Evolutionary conservation across 2,329 filamentous ascomycete species (phyloP).

Genomic region (Talaromyces pinophilus): DNA sequence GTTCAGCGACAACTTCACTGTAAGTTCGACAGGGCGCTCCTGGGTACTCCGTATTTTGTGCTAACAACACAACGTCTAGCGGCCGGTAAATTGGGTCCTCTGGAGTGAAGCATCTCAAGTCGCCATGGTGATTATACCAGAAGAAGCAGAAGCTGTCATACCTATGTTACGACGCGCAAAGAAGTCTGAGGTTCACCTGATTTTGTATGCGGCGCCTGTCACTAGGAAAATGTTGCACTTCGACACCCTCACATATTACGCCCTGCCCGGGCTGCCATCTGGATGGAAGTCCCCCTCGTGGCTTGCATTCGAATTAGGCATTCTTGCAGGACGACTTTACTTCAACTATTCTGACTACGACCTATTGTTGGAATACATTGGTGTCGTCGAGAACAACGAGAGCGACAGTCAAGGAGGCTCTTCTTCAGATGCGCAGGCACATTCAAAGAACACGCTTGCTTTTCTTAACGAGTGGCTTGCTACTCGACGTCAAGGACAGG

Average conservation of each 20-base stretch:
- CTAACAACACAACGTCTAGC: conserved; percentile 34
- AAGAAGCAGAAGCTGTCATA: conserved; percentile 63
- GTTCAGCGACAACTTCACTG: conserved; percentile 41
- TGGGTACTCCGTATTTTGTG: too few species aligned
- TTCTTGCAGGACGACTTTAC: conserved; percentile 64
- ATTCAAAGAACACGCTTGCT: conserved; percentile 22
- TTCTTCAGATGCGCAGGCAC: background rate
- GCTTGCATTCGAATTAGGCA: conserved; percentile 58
- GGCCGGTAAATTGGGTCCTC: conserved; percentile 63
- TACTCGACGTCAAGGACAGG: conserved; percentile 37
- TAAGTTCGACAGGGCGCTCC: background rate
- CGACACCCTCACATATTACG: conserved; percentile 56
- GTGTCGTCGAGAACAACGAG: background rate
- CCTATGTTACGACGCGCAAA: background rate
- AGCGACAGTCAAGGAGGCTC: conserved; percentile 9
- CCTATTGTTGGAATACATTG: background rate
- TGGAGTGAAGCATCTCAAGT: conserved; percentile 24
- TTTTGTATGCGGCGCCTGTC: conserved; percentile 62
- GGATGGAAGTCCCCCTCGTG: conserved; percentile 51
- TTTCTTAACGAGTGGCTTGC: conserved; percentile 41
- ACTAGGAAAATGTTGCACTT: conserved; percentile 63
- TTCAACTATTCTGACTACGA: conserved; percentile 34
- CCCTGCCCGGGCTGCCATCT: conserved; percentile 51
- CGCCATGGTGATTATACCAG: conserved; percentile 61
- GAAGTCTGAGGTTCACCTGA: conserved; percentile 44